Evolutionary conservation across 148 eudicot genomes (phyloP).

Genomic region (Drosera capensis): DNA sequence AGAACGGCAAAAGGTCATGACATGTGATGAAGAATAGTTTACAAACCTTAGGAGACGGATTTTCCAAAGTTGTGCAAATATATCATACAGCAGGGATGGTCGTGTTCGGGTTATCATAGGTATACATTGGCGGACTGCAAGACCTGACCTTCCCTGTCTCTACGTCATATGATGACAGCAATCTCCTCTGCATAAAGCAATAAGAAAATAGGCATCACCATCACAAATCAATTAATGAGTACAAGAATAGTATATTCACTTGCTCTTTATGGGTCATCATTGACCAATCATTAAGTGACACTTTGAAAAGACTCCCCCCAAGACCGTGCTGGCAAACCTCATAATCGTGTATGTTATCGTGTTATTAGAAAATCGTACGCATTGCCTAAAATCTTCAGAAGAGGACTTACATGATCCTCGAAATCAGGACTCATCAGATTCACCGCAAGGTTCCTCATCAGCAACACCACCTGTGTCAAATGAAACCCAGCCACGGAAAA

Average conservation of each 20-base stretch:
- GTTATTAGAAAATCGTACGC: too few species aligned
- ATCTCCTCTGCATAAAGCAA: slow-evolving; percentile 18
- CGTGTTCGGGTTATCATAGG: slow-evolving; percentile 5
- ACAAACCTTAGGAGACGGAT: too few species aligned
- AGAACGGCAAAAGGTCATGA: too few species aligned
- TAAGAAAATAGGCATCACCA: neutral
- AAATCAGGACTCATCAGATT: slow-evolving; percentile 74
- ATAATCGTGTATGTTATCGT: too few species aligned
- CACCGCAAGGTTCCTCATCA: slow-evolving; percentile 62
- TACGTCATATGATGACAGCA: slow-evolving; percentile 17
- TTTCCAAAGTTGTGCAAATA: too few species aligned
- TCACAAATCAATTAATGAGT: neutral
- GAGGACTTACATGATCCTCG: slow-evolving; percentile 55
- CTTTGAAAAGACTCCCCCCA: too few species aligned
- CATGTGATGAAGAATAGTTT: too few species aligned
- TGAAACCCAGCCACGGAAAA: neutral
- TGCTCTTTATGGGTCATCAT: too few species aligned
- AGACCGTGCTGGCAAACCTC: too few species aligned
- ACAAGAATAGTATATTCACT: too few species aligned
- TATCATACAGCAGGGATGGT: slow-evolving; percentile 8
- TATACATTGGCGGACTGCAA: neutral
- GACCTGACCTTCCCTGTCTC: slow-evolving; percentile 13
- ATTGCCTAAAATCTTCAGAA: neutral
- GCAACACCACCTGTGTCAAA: slow-evolving; percentile 37
- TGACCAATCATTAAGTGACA: too few species aligned